Evolutionary conservation across 257 asterid species (phyloP).

Genomic region (Solanum ahanhuiri): DNA sequence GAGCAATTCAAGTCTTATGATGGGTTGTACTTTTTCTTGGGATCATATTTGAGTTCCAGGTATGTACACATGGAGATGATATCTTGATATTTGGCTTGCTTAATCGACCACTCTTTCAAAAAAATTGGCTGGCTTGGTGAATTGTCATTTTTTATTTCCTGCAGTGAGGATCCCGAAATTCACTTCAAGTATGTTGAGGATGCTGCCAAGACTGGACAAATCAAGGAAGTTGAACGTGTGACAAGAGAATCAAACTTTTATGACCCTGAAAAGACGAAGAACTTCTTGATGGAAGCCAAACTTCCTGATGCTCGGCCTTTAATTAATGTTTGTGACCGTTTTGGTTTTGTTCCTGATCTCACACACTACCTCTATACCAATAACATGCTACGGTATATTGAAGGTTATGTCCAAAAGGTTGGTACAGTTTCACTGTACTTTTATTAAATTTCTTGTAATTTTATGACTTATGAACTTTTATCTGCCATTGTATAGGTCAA

Average conservation of each 20-base stretch:
- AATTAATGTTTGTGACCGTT: constrained; percentile 96
- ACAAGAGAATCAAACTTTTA: constrained; percentile 97
- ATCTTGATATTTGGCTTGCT: background rate
- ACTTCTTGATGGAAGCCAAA: constrained; percentile 96
- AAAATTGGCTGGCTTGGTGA: background rate
- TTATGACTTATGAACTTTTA: constrained; percentile 6
- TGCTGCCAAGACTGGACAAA: constrained; percentile 99
- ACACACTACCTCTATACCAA: constrained; percentile 90
- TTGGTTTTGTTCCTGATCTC: constrained; percentile 97
- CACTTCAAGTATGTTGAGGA: constrained; percentile 99
- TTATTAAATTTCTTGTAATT: background rate
- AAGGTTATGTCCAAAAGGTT: constrained; percentile 98
- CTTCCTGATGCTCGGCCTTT: constrained; percentile 99
- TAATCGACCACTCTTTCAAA: background rate
- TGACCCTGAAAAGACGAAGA: constrained; percentile 93
- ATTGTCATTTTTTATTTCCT: background rate
- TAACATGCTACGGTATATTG: constrained; percentile 98
- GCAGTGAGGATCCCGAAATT: constrained; percentile 97
- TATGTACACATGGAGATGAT: constrained; percentile 3
- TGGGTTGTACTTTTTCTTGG: constrained; percentile 94
- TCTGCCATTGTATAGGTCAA: constrained; percentile 53
- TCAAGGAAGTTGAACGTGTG: constrained; percentile 98
- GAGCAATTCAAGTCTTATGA: constrained; percentile 98
- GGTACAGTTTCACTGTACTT: constrained; percentile 12
- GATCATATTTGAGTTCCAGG: constrained; percentile 99